Evolutionary conservation across 371 early-diverging fungal species (phyloP), one percentile per base, ranked within the genome.

Genomic region (Apophysomyces ossiformis): DNA sequence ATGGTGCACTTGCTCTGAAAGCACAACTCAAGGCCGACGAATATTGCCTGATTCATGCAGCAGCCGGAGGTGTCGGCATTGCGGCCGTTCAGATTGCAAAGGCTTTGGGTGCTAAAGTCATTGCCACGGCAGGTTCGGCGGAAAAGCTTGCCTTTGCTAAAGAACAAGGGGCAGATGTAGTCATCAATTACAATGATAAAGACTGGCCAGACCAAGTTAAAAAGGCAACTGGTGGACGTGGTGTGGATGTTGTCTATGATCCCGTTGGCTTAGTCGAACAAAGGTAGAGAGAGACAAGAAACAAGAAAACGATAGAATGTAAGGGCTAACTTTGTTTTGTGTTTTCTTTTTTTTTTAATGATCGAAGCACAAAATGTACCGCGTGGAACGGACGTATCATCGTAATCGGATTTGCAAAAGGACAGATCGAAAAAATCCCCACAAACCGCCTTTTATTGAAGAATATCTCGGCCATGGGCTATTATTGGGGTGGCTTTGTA

Each of bases 331-430:
- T 3, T 26, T 26, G 32, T 26, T 2, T 26, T 13, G 13, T 45
- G 13, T 9, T 13, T 0, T 45, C 16, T 45, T 45, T 18, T 26
- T 50, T 7, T 16, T 18, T 50, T 26, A 18, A 21, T 50, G n/a
- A 26, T 26, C 32, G 21, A 68, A 83, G 84, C 57, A 89, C 80
- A 11, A 83, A 90, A 63, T 93, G 94, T 63, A 81, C 89, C n/a
- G 94, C 93, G 13, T 94, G 93, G 92, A 92, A 90, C 71, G 96
- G 92, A 4, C 89, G 95, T 41, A 78, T 94, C 4, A 71, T 96
- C 9, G 90, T 96, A 6, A 87, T 96, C 56, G 96, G 95, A 5
- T 96, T 95, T 81, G 94, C 94, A 5, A 88, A 87, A 35, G 95
- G 94, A 13, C 77, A 78, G 1, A 92, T 93, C 68, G 96, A 96